Evolutionary conservation across 2,329 filamentous ascomycete species (phyloP).

Genomic region (Stagonosporopsis chrysanthemi): DNA sequence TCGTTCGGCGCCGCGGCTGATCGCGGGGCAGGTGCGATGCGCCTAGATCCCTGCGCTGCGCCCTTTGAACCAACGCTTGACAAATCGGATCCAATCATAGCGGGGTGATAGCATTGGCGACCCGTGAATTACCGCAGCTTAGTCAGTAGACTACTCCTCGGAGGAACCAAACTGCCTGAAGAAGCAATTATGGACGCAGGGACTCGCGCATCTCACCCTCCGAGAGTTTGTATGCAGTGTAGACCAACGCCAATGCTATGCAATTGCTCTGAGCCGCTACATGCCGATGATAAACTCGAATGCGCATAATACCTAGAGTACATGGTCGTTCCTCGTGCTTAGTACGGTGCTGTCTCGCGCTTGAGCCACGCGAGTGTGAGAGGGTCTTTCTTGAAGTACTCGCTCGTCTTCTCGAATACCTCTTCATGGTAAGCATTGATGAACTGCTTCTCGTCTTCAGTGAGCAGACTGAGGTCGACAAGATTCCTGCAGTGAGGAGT

Average conservation of each 20-base stretch:
- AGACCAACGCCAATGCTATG: slow-evolving; percentile 24
- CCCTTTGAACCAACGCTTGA: slow-evolving; percentile 27
- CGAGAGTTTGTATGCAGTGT: not conserved
- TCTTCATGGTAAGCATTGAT: slow-evolving; percentile 85
- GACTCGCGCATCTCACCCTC: slow-evolving; percentile 11
- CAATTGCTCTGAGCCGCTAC: slow-evolving; percentile 12
- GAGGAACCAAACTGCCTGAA: slow-evolving; percentile 17
- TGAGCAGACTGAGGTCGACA: slow-evolving; percentile 78
- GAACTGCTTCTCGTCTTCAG: slow-evolving; percentile 79
- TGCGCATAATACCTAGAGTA: not conserved
- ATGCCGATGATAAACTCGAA: slow-evolving; percentile 17
- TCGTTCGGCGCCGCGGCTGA: slow-evolving; percentile 20
- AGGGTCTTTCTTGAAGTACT: slow-evolving; percentile 76
- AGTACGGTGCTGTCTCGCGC: slow-evolving; percentile 76
- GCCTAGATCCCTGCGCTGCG: slow-evolving; percentile 28
- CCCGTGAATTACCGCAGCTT: slow-evolving; percentile 39
- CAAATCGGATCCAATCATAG: slow-evolving; percentile 35
- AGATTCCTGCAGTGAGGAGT: slow-evolving; percentile 91
- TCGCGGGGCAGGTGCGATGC: slow-evolving; percentile 19
- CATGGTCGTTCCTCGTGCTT: slow-evolving; percentile 3
- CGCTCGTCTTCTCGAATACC: slow-evolving; percentile 81
- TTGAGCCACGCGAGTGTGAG: slow-evolving; percentile 81
- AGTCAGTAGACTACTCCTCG: slow-evolving; percentile 21
- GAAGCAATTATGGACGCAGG: slow-evolving; percentile 18
- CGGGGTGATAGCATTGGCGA: slow-evolving; percentile 4